phyloP scores from a whole-genome alignment of 208 protist species.

The Naegleria fowleri region DNA sequence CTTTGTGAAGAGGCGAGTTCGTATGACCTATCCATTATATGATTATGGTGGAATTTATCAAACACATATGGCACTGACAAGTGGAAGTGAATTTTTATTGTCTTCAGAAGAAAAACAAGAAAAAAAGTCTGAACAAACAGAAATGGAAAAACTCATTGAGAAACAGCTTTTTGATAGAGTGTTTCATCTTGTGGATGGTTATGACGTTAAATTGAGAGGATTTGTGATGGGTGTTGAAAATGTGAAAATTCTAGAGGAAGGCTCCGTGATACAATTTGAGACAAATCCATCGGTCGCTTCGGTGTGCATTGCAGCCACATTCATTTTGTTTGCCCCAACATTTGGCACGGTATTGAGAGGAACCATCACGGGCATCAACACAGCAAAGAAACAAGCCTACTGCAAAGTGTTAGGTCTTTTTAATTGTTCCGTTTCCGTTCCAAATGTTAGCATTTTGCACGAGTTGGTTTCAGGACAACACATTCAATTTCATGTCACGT shows the following conservation, averaged over 20 bases:
- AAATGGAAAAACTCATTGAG: neutral
- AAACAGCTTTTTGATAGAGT: neutral
- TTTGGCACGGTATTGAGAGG: neutral
- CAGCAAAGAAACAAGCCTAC: neutral
- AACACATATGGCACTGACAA: neutral
- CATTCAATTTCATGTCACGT: neutral
- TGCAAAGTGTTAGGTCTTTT: neutral
- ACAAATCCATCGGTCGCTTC: neutral
- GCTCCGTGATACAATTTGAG: neutral
- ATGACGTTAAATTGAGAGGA: slow-evolving; percentile 4
- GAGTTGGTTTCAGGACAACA: neutral
- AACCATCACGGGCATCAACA: neutral
- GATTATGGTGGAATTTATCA: slow-evolving; percentile 1
- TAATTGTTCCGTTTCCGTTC: neutral
- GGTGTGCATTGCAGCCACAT: neutral
- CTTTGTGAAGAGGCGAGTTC: neutral
- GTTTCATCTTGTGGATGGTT: neutral
- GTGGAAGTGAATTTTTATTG: neutral
- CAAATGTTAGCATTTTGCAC: neutral
- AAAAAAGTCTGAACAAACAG: neutral
- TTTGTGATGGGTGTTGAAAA: neutral
- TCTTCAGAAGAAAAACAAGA: neutral
- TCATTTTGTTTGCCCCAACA: neutral
- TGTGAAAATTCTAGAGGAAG: neutral
- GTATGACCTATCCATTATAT: neutral